Evolutionary conservation across 805 yeast genomes (phyloP).

Genomic region (Candida easanensis): DNA sequence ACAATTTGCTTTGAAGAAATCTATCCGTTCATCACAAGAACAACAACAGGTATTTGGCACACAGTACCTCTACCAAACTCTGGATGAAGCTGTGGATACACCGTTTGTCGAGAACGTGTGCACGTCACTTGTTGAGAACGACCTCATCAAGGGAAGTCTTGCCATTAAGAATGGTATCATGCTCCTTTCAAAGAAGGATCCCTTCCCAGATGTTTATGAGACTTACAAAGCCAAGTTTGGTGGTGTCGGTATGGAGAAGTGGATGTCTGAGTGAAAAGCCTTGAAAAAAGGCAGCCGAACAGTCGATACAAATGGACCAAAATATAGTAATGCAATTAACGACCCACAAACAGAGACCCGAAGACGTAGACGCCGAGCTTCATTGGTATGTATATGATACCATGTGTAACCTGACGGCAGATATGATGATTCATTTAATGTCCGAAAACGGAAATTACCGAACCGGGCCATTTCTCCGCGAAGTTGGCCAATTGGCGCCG

Average conservation of each 20-base stretch:
- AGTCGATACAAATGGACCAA: too few species aligned
- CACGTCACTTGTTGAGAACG: conserved; percentile 50
- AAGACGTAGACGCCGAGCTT: too few species aligned
- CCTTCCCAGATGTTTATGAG: conserved; percentile 36
- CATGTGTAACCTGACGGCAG: too few species aligned
- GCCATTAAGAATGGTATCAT: conserved; percentile 38
- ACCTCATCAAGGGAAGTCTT: conserved; percentile 50
- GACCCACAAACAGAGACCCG: too few species aligned
- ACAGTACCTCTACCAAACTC: conserved; percentile 29
- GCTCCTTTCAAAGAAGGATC: conserved; percentile 40
- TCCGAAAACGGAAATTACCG: too few species aligned
- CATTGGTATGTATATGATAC: too few species aligned
- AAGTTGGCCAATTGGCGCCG: too few species aligned
- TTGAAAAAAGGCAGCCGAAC: too few species aligned
- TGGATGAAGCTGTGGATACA: conserved; percentile 30
- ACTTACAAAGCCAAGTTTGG: conserved; percentile 17
- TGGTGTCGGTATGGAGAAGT: conserved; percentile 6
- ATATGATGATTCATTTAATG: too few species aligned
- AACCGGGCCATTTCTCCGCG: too few species aligned
- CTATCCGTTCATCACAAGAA: conserved; percentile 21
- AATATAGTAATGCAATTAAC: too few species aligned
- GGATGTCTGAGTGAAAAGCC: too few species aligned
- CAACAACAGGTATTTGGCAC: conserved; percentile 15
- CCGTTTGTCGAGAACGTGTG: conserved; percentile 46
- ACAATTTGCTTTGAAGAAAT: conserved; percentile 24